A percentile compares a stretch with the other conserved stretches of the same genome.
Evolutionary conservation across 495 filamentous ascomycete species (phyloP).

Genomic region (Lophiotrema nucula): DNA sequence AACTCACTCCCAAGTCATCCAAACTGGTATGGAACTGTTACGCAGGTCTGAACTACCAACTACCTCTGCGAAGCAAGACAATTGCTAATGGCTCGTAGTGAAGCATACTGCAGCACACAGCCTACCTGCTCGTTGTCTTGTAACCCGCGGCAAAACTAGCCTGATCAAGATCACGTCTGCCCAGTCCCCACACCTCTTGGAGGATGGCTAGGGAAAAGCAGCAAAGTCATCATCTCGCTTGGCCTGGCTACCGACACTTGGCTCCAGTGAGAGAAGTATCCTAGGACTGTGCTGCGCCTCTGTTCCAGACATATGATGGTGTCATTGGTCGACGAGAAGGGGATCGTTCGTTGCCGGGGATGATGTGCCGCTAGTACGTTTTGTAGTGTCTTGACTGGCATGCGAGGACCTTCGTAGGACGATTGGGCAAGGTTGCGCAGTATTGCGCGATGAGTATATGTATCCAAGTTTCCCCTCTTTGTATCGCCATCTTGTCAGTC

Average conservation of each 20-base stretch:
- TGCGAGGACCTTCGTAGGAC: neutral
- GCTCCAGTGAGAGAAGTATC: neutral
- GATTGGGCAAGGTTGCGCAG: neutral
- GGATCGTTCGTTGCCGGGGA: neutral
- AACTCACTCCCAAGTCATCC: neutral
- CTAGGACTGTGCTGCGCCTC: neutral
- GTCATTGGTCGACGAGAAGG: neutral
- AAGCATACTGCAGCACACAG: neutral
- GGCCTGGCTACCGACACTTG: neutral
- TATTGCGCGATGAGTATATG: neutral
- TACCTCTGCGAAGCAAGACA: neutral
- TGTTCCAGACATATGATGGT: neutral
- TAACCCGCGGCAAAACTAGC: too few relatives aligned
- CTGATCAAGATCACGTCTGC: too few relatives aligned
- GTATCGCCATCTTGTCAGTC: neutral
- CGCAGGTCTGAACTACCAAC: neutral
- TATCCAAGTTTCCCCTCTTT: conserved; percentile 1
- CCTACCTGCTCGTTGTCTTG: neutral
- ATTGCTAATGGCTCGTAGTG: neutral
- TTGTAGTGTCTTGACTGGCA: neutral
- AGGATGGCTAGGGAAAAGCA: too few relatives aligned
- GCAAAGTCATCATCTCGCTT: neutral
- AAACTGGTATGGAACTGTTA: neutral
- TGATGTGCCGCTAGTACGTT: neutral
- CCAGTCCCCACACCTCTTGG: too few relatives aligned